Evolutionary conservation across 371 early-diverging fungal genomes (phyloP).

Genomic region (Apophysomyces trapeziformis): DNA sequence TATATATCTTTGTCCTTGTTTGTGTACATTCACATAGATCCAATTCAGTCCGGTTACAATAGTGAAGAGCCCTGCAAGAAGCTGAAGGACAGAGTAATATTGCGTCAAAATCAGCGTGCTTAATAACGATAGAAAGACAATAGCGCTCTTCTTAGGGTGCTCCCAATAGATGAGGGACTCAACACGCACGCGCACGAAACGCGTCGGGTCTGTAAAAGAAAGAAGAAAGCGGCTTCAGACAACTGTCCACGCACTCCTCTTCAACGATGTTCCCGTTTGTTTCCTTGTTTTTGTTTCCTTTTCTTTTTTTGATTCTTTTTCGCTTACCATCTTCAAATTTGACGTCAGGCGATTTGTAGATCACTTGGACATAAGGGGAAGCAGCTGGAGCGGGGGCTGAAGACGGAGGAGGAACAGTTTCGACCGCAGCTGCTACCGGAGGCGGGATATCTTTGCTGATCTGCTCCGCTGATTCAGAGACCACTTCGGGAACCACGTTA

Average conservation of each 20-base stretch:
- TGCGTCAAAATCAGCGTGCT: slow-evolving; percentile 52
- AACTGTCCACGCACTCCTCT: not conserved
- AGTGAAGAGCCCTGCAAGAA: slow-evolving; percentile 53
- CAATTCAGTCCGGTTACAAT: slow-evolving; percentile 55
- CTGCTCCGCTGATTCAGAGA: not conserved
- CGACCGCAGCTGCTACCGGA: not conserved
- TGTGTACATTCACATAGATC: slow-evolving; percentile 58
- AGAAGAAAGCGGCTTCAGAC: not conserved
- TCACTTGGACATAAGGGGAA: not conserved
- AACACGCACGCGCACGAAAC: slow-evolving; percentile 48
- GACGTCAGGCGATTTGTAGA: slow-evolving; percentile 12
- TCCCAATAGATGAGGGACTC: slow-evolving; percentile 63
- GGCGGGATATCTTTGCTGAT: not conserved
- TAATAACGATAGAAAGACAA: slow-evolving; percentile 35
- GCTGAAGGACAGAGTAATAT: slow-evolving; percentile 60
- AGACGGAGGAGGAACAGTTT: slow-evolving; percentile 13
- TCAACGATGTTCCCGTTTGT: not conserved
- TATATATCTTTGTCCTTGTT: slow-evolving; percentile 44
- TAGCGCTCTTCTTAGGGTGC: slow-evolving; percentile 50
- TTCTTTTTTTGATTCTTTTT: slow-evolving; percentile 3
- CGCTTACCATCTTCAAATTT: slow-evolving; percentile 56
- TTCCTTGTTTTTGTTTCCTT: not conserved
- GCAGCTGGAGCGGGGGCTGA: slow-evolving; percentile 10
- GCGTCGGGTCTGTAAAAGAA: slow-evolving; percentile 39
- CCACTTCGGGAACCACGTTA: slow-evolving; percentile 7